phyloP scores from a whole-genome alignment of 2,329 filamentous ascomycete species.

The Nigrospora sphaerica region DNA sequence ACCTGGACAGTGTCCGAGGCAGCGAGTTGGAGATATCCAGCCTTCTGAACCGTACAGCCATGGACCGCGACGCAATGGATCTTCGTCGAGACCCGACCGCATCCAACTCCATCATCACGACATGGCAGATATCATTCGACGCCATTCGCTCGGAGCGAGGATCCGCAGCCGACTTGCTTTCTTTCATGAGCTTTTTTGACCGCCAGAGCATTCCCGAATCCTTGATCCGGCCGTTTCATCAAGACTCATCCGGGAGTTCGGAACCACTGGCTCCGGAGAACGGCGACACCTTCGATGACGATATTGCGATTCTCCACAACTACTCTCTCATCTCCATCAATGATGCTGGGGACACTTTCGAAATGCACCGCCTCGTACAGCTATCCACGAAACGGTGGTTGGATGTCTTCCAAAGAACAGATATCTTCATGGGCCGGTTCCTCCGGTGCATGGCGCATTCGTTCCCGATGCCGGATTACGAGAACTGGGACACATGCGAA shows the following conservation, averaged over 20 bases:
- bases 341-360: conserved; percentile 17
- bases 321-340: conserved; percentile 26
- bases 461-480: too few relatives aligned
- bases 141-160: conserved; percentile 22
- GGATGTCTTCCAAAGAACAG: conserved; percentile 2
- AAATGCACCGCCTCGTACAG: conserved; percentile 36
- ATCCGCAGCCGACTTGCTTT: conserved; percentile 32
- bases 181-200: conserved; percentile 39
- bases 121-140: conserved; percentile 28
- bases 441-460: too few relatives aligned
- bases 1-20: conserved; percentile 27
- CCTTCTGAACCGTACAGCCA: conserved; percentile 14
- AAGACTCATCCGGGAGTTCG: too few relatives aligned
- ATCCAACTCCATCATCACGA: conserved; percentile 25
- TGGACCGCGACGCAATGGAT: conserved; percentile 16
- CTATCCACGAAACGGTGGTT: conserved; percentile 27
- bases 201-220: conserved; percentile 29
- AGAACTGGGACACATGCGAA: too few relatives aligned
- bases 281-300: conserved; percentile 17
- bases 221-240: too few relatives aligned
- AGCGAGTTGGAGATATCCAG: conserved; percentile 18
- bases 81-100: conserved; percentile 24
- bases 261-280: not conserved
- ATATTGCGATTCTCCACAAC: conserved; percentile 24
- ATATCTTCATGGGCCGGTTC: too few relatives aligned